phyloP scores from a whole-genome alignment of 2,329 filamentous ascomycete species.

The Tolypocladium inflatum region DNA sequence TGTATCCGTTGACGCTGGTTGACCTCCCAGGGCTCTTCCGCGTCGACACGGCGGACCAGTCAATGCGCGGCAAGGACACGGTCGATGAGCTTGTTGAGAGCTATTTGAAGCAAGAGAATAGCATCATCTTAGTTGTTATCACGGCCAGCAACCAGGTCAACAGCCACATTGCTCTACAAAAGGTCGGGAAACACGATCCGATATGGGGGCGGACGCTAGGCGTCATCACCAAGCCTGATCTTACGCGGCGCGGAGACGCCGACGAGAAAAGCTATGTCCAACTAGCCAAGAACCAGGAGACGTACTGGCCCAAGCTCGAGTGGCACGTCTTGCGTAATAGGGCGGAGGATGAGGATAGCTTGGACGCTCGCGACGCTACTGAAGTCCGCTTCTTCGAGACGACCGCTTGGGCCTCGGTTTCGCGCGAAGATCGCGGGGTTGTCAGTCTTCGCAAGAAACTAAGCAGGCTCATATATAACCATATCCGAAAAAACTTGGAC shows the following conservation, averaged over 20 bases:
- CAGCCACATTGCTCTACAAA: slow-evolving; percentile 40
- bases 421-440: slow-evolving; percentile 16
- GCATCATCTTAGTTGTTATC: slow-evolving; percentile 47
- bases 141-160: slow-evolving; percentile 38
- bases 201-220: slow-evolving; percentile 39
- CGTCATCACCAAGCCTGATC: slow-evolving; percentile 47
- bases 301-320: slow-evolving; percentile 25
- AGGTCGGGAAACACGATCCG: slow-evolving; percentile 32
- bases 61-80: slow-evolving; percentile 16
- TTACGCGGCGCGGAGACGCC: slow-evolving; percentile 22
- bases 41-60: slow-evolving; percentile 19
- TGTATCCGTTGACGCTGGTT: slow-evolving; percentile 40
- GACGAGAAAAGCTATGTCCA: slow-evolving; percentile 28
- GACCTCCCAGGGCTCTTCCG: slow-evolving; percentile 41
- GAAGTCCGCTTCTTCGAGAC: slow-evolving; percentile 22
- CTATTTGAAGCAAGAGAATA: slow-evolving; percentile 50
- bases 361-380: slow-evolving; percentile 16
- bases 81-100: slow-evolving; percentile 28
- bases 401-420: slow-evolving; percentile 14
- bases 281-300: slow-evolving; percentile 16
- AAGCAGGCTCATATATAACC: slow-evolving; percentile 18
- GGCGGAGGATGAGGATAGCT: slow-evolving; percentile 19
- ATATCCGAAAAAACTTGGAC: slow-evolving; percentile 16
- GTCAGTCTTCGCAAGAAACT: slow-evolving; percentile 21
- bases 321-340: slow-evolving; percentile 47